Base-by-base conservation (phyloP, 1,284 basidiomycete species). In the Apiotrichum veenhuisii region DNA sequence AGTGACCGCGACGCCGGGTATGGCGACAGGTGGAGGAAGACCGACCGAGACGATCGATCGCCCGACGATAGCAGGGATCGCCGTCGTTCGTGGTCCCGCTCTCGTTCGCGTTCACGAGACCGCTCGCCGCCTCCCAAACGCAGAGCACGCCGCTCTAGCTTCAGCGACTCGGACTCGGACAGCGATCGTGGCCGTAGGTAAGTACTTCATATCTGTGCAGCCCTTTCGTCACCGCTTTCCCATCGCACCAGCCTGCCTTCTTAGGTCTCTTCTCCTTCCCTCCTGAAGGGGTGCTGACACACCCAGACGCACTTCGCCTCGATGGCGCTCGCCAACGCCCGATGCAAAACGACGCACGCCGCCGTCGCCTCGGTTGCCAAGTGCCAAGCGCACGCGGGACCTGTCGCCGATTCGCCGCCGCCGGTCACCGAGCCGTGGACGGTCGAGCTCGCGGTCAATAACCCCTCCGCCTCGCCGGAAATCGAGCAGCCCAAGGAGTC, bases 341-440 rank as follows among this genome's bases (percentile, higher is more conserved):
- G 54, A 49, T 18, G 30, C 8, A 9, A 59, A 59, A n/a, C 40
- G 58, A 7, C 53, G 58, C 9, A 25, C 23, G 1, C 51, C 54
- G 7, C 34, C 54, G 0, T 59, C 58, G 3, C 58, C 58, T 5
- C 27, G 37, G 3, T 20, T 50, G 3, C 58, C 58, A 15, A 47
- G 49, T 7, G 47, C 58, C 9, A 60, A 60, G 22, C 46, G 58
- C 2, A 38, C 54, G 11, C 51, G 58, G 2, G 58, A 47, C 15
- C 25, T 12, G 23, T 60, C 58, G 1, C 58, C 57, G 2, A 50
- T 36, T n/a, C 49, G 43, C 11, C 34, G 42, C 10, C 10, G 51
- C 5, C 34, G 52, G n/a, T 53, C 52, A 9, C 36, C 37, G 0
- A 47, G 44, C 37, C 34, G 36, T 14, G 34, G 43, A 8, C 43